Conservation (phyloP, 768 basidiomycete species). For the Gymnopilus junonius region DNA sequence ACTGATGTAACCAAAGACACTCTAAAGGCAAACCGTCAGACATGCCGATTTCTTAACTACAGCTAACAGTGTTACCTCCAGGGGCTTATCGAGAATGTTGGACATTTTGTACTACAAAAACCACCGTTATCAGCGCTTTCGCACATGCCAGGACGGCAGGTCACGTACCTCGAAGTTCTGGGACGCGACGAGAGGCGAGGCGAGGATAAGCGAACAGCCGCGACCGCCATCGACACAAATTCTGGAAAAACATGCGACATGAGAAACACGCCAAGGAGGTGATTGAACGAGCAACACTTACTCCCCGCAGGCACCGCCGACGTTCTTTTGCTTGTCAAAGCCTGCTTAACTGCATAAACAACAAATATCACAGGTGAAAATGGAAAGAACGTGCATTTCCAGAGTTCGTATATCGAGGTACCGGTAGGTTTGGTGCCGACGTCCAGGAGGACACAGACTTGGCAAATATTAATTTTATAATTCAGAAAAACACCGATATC, state of each 20-base stretch:
- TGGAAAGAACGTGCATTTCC: constrained; percentile 70
- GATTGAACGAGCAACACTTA: constrained; percentile 33
- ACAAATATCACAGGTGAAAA: constrained; percentile 5
- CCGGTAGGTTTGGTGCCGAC: constrained; percentile 96
- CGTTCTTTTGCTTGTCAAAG: constrained; percentile 82
- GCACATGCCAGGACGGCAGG: neutral
- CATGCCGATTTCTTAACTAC: neutral
- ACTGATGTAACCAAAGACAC: constrained; percentile 85
- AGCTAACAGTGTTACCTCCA: constrained; percentile 60
- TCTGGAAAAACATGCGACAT: constrained; percentile 35
- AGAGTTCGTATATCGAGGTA: constrained; percentile 94
- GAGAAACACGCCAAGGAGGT: constrained; percentile 1
- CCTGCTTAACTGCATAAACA: constrained; percentile 33
- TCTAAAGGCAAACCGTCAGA: constrained; percentile 38
- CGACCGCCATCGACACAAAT: constrained; percentile 84
- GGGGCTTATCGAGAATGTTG: constrained; percentile 94
- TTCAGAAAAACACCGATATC: constrained; percentile 1
- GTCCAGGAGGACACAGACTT: constrained; percentile 90
- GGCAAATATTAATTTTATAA: neutral
- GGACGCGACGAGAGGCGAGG: constrained; percentile 83
- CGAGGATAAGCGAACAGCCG: constrained; percentile 71
- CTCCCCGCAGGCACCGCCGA: constrained; percentile 97
- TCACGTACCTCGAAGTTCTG: constrained; percentile 86
- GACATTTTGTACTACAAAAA: constrained; percentile 85
- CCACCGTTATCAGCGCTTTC: neutral